Base-by-base conservation (phyloP, 768 basidiomycete genomes). In the Russula vinacea region DNA sequence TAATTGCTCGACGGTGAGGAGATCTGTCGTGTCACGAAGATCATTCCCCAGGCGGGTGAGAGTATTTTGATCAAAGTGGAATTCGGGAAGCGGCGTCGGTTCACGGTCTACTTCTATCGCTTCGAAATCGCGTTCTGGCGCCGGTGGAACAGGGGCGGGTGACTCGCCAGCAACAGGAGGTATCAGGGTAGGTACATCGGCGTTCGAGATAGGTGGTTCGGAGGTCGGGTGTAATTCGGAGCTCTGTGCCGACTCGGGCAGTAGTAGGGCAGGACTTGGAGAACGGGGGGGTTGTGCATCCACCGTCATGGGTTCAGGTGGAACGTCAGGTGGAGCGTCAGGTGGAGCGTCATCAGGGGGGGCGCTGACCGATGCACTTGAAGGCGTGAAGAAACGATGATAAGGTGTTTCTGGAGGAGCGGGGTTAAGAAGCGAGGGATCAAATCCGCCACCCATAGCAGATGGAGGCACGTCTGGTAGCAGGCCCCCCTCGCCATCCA, bases 1-100 rank as follows among this genome's bases (percentile, higher is more conserved):
- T 7, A 99, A 82, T 72, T 96, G 86, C 72, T 99, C 97, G 56
- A 98, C 80, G 29, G 80, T 90, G 49, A 98, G 77, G 0, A 71
- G 72, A 7, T 65, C 72, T 1, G 96, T 97, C 51, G 72, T 72
- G 19, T 81, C 76, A 40, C 76, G 76, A 32, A 98, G 73, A 51
- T 78, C 74, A 2, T 72, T 51, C 61, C 77, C 74, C 0, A 98
- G 80, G 11, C 79, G 71, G 0, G 69, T 70, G 29, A 96, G 68
- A 11, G 78, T 71, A 2, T 65, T 71, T 26, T 82, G 76, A 54
- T 90, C 79, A 16, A 96, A 70, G 47, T 83, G 73, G 74, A 99
- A 97, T 45, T 89, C 85, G 1, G 93, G 93, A 2, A 87, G 78
- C 1, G 90, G 89, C 0, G 88, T 85, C 0, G 87, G 88, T 14